These are phyloP conservation scores for Hyaloraphidium curvatum DNA, from an alignment of 192 early-diverging fungal genomes.

Conservation along the genomic window DNA sequence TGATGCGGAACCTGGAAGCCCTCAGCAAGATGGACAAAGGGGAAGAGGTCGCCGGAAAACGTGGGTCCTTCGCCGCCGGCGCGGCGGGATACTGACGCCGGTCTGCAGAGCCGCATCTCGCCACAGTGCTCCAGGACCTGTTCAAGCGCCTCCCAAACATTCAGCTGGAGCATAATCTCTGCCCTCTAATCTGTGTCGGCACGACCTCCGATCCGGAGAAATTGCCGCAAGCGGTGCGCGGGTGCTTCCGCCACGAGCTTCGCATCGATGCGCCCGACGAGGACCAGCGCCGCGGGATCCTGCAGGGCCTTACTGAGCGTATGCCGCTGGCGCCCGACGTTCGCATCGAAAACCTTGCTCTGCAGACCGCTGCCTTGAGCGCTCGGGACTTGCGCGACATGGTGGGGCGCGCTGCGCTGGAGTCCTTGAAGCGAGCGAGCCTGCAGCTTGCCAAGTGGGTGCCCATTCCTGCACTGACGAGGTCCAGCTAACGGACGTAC, in stretches of 20 bases:
- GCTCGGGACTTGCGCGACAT: conserved; percentile 66
- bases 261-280: conserved; percentile 53
- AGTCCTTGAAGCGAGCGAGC: neutral
- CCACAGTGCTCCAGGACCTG: conserved; percentile 2
- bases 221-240: conserved; percentile 51
- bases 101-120: conserved; percentile 3
- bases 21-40: conserved; percentile 16
- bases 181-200: conserved; percentile 35
- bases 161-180: neutral
- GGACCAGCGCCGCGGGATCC: conserved; percentile 34
- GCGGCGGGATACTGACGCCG: neutral
- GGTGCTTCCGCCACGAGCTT: conserved; percentile 63
- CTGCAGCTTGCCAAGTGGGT: too few relatives aligned
- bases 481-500: too few relatives aligned
- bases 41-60: neutral
- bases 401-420: conserved; percentile 40
- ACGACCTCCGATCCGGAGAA: conserved; percentile 62
- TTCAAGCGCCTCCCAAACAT: conserved; percentile 5
- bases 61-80: too few relatives aligned
- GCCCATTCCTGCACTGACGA: too few relatives aligned
- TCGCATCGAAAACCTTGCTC: conserved; percentile 46
- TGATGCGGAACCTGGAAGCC: conserved; percentile 62
- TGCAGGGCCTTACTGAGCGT: conserved; percentile 31
- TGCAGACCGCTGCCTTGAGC: conserved; percentile 82
- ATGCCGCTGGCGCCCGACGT: conserved; percentile 57